Percentiles rank a stretch among this genome's conserved stretches.
Conservation (phyloP, 257 asterid genomes). For the Fraxinus cuspidata region DNA sequence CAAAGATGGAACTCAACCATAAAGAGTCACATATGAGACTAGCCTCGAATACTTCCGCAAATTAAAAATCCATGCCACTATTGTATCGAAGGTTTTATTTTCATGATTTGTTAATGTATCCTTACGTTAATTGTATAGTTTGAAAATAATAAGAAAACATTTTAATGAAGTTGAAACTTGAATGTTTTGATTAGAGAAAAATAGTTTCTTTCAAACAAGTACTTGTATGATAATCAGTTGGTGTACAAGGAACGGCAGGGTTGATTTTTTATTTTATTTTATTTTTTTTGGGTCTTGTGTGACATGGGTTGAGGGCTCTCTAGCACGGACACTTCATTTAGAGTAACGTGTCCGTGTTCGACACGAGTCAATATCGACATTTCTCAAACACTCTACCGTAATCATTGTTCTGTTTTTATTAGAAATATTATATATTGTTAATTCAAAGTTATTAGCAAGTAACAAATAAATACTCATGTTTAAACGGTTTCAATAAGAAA, state of each 20-base stretch:
- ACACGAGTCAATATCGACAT: no score
- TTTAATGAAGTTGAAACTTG: neutral
- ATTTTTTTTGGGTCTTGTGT: neutral
- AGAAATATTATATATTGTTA: no score
- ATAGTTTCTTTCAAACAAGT: neutral
- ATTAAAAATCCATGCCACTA: neutral
- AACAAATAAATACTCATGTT: no score
- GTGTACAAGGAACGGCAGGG: neutral
- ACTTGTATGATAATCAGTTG: neutral
- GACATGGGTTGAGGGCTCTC: neutral
- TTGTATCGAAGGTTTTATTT: neutral
- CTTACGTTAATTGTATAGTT: neutral
- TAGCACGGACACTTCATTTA: no score
- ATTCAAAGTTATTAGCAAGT: no score
- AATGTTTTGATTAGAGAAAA: conserved; percentile 1
- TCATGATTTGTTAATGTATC: neutral
- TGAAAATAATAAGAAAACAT: neutral
- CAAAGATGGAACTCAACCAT: conserved; percentile 2
- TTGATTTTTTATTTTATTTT: no score
- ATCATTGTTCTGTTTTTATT: no score
- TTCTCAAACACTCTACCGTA: no score
- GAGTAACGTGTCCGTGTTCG: no score
- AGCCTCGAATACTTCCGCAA: neutral
- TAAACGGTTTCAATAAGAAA: no score
- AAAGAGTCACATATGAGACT: conserved; percentile 7